phyloP scores from a whole-genome alignment of 192 early-diverging fungal species.

The Obelidium mucronatum region DNA sequence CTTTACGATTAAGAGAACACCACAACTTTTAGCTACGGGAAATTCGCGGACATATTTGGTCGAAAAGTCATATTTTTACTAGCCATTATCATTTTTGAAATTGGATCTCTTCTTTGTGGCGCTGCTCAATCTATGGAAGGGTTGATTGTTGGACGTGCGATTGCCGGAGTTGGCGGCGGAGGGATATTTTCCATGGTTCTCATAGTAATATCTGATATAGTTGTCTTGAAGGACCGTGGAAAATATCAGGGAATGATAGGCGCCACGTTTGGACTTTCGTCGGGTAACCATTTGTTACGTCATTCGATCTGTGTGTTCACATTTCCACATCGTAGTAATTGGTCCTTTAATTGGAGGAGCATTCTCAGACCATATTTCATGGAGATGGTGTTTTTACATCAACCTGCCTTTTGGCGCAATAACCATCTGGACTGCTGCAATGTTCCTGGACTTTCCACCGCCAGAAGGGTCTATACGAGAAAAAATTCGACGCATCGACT shows the following conservation, averaged over 20 bases:
- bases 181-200: constrained; percentile 79
- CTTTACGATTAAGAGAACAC: neutral
- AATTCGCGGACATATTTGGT: constrained; percentile 89
- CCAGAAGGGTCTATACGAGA: constrained; percentile 54
- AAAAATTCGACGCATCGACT: constrained; percentile 79
- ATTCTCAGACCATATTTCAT: constrained; percentile 67
- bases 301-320: constrained; percentile 73
- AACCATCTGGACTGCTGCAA: constrained; percentile 55
- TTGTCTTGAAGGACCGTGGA: constrained; percentile 75
- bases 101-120: constrained; percentile 80
- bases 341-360: constrained; percentile 89
- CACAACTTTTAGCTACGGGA: constrained; percentile 57
- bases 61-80: constrained; percentile 73
- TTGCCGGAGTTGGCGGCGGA: constrained; percentile 79
- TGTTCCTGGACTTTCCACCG: constrained; percentile 67
- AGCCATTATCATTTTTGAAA: constrained; percentile 74
- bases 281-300: too few species aligned
- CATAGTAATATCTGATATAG: constrained; percentile 80
- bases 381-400: constrained; percentile 72
- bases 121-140: constrained; percentile 56
- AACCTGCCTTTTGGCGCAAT: constrained; percentile 77
- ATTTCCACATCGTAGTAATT: constrained; percentile 74
- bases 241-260: constrained; percentile 76
- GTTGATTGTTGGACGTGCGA: constrained; percentile 74
- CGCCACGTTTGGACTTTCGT: too few species aligned